Evolutionary conservation across 2,329 filamentous ascomycete species (phyloP), one percentile per base, ranked within the genome.

Genomic region (Exophiala xenobiotica): DNA sequence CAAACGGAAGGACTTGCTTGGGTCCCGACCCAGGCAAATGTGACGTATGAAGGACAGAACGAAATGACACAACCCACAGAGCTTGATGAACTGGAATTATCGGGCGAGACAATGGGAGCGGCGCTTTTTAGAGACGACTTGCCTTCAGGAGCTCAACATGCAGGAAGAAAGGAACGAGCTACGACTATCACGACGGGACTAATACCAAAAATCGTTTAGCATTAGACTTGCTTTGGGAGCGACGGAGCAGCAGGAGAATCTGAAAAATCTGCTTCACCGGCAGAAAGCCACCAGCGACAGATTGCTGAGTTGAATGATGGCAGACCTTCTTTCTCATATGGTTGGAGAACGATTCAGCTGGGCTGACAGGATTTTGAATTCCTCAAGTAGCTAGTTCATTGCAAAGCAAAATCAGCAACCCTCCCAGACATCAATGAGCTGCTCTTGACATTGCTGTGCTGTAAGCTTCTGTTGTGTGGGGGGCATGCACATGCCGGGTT

Each of bases 141-240:
- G 38, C 22, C 18, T 22, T 23, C 20, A n/a, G 12, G 19, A 22
- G 38, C 38, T 24, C 9, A 11, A 22, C 18, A 20, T n/a, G 8
- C 19, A 40, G 12, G 11, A 40, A 23, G 22, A 40, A 40, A n/a
- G 19, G 18, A n/a, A 40, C 38, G 38, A 40, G 18, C 12, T 40
- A 40, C 22, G 38, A 40, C 20, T 40, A 40, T 40, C 20, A 40
- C 38, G 38, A 40, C 20, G 38, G 20, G 23, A 24, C 7, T 20
- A 22, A 40, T 40, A 19, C 19, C 19, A 40, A 20, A 24, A 40
- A 23, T n/a, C 6, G 11, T 40, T 40, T 20, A 18, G 38, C 38
- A 23, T 23, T 40, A 40, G 38, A 40, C 3, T 9, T 40, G 8
- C n/a, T 40, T 40, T 40, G 38, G 18, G 14, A 40, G 38, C 38